Percentiles rank a stretch among this genome's conserved stretches.
These are phyloP conservation scores for Penicillium olsonii DNA, from an alignment of 2,329 filamentous ascomycete species.

Conservation along the genomic window DNA sequence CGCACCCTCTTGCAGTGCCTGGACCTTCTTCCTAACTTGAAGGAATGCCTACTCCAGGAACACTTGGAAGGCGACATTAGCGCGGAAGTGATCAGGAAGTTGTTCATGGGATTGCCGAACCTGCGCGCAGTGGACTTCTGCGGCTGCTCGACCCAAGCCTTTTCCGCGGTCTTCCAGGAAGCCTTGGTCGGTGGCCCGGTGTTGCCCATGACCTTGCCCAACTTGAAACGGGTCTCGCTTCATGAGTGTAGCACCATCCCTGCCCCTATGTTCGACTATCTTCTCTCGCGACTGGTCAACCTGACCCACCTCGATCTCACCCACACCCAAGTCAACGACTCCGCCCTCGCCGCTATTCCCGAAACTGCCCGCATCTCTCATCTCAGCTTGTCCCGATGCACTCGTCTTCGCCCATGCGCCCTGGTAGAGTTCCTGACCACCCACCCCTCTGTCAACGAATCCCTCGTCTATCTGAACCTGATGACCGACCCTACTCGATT, in stretches of 20 bases:
- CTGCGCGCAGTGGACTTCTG: conserved; percentile 75
- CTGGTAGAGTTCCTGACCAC: conserved; percentile 71
- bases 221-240: conserved; percentile 68
- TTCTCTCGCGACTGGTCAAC: conserved; percentile 69
- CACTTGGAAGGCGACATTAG: conserved; percentile 76
- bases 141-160: conserved; percentile 68
- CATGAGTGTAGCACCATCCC: conserved; percentile 77
- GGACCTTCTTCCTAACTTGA: conserved; percentile 69
- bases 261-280: conserved; percentile 64
- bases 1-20: conserved; percentile 72
- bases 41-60: conserved; percentile 78
- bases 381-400: conserved; percentile 76
- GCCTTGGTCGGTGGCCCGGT: conserved; percentile 50
- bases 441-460: conserved; percentile 67
- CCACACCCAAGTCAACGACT: conserved; percentile 73
- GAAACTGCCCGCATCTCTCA: conserved; percentile 72
- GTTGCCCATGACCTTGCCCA: conserved; percentile 56
- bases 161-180: conserved; percentile 66
- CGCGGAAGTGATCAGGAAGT: conserved; percentile 66
- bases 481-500: conserved; percentile 71
- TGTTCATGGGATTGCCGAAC: conserved; percentile 66
- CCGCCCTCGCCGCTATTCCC: conserved; percentile 70
- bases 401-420: conserved; percentile 63
- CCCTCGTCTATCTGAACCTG: conserved; percentile 71
- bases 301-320: conserved; percentile 80